Evolutionary conservation across 164 flowering plant species (phyloP), one percentile per base, ranked within the genome.

Genomic region (Nymphaea colorata): DNA sequence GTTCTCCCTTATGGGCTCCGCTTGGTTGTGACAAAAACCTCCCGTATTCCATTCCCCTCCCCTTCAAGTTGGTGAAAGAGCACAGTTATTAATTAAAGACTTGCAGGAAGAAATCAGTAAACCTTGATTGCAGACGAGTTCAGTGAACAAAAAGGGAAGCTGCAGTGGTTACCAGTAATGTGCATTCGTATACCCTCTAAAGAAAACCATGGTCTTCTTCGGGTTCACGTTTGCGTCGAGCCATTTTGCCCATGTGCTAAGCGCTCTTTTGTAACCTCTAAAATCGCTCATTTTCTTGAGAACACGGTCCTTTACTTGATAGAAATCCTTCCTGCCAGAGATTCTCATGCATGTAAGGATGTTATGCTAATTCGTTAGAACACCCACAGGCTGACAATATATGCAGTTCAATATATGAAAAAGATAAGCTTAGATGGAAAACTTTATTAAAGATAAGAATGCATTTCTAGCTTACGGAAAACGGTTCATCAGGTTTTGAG

Each of bases 181-280:
- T 4, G 84, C 70, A 3, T 76, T 66, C 6, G 87, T 79, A 69
- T 79, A 82, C 10, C 88, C 82, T 68, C 90, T 41, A 68, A 86
- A 86, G 69, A 84, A 75, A 42, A 86, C 80, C 3, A 41, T 44
- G 3, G 83, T 79, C 47, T 72, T 75, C 42, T 4, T 44, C 2
- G 77, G 73, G 68, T 84, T 61, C 25, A 85, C 53, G 47, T 78
- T 77, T 41, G 66, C 67, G 59, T 86, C 86, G 7, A 86, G 73
- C 88, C 88, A 86, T 77, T 72, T 78, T 5, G 71, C 87, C 91
- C 91, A 86, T 7, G 88, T 84, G 1, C 64, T 70, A 59, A 86
- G 18, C n/a, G 88, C 91, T 72, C 51, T 83, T 36, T 73, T 72
- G 69, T 73, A 86, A 8, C 88, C 91, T 68, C 79, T 77, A 1